Base-by-base conservation (phyloP, 1,139 yeast species). In the Martiniozyma asiatica region DNA sequence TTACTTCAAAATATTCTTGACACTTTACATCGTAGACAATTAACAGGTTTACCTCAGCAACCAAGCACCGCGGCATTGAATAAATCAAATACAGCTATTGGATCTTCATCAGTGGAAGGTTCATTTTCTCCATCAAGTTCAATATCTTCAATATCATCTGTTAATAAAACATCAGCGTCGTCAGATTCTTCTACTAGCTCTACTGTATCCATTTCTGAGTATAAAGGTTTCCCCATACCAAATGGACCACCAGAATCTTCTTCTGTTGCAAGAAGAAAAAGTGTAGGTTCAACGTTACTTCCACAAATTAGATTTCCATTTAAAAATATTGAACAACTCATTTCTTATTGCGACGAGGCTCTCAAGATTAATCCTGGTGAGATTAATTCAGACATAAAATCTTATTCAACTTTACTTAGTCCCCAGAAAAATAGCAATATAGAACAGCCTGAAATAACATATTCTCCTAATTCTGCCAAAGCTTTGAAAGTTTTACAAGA, bases 321-420 rank as follows among this genome's bases (percentile, higher is more conserved):
- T 41, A 79, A 79, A 25, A 66, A 78, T 22, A 55, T 82, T 35
- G 79, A 74, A 33, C 55, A 69, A 39, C 51, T 85, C 22, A 51
- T 70, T 7, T 85, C 79, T 24, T 60, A 79, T 32, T 76, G 92
- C 47, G 87, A 82, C 35, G 78, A 75, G 42, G 89, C 94, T 0
- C 57, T 82, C 15, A 63, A 67, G 25, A 70, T 85, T 11, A 82
- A 80, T 43, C 79, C 82, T 0, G 71, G 68, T 3, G 73, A 67
- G 29, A 39, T 53, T 10, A 37, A 40, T 12, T 29, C 32, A 10
- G 40, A 36, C 20, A 40, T 36, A 11, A 37, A 33, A 22, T 17
- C 33, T n/a, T 31, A 30, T 27, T 29, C 28, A 8, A 25, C 25
- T n/a, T 20, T 5, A 14, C 19, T 13, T 4, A n/a, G n/a, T n/a